phyloP scores from a whole-genome alignment of 805 yeast species.

The Hanseniaspora lindneri region DNA sequence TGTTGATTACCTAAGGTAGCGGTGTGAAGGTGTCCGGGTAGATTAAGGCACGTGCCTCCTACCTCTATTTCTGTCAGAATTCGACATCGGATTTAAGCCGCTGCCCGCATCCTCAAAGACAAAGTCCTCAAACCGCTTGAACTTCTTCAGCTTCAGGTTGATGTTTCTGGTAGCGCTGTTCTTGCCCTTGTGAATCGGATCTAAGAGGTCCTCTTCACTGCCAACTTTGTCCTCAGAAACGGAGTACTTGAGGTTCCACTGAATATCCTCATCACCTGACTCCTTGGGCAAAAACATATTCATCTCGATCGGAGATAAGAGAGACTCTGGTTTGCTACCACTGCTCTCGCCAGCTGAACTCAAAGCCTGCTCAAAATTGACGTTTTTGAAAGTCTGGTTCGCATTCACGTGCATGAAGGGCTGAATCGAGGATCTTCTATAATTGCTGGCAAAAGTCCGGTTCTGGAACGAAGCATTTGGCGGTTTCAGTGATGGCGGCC shows the following conservation, averaged over 20 bases:
- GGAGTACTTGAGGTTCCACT: conserved; percentile 17
- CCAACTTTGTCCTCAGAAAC: background rate
- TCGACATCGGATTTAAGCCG: too few relatives aligned
- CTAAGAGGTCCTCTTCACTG: background rate
- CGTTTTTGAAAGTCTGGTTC: conserved; percentile 7
- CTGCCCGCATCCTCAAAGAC: background rate
- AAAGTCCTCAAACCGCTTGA: background rate
- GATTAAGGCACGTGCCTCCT: too few relatives aligned
- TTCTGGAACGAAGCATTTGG: background rate
- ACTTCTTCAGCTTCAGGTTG: conserved; percentile 2
- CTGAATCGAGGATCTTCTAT: conserved; percentile 14
- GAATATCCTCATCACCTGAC: conserved; percentile 20
- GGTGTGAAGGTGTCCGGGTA: too few relatives aligned
- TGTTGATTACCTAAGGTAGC: too few relatives aligned
- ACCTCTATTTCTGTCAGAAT: too few relatives aligned
- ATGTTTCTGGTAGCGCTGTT: background rate
- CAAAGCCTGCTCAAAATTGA: conserved; percentile 1
- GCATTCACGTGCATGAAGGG: conserved; percentile 13
- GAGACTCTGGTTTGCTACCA: conserved; percentile 23
- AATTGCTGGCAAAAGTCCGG: background rate
- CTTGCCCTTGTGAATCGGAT: background rate
- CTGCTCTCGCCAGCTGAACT: background rate
- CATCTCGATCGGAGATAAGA: conserved; percentile 26
- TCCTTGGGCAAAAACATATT: conserved; percentile 15
- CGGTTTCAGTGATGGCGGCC: conserved; percentile 13